phyloP scores from a whole-genome alignment of 2,329 filamentous ascomycete species.

The Calonectria fujianensis region DNA sequence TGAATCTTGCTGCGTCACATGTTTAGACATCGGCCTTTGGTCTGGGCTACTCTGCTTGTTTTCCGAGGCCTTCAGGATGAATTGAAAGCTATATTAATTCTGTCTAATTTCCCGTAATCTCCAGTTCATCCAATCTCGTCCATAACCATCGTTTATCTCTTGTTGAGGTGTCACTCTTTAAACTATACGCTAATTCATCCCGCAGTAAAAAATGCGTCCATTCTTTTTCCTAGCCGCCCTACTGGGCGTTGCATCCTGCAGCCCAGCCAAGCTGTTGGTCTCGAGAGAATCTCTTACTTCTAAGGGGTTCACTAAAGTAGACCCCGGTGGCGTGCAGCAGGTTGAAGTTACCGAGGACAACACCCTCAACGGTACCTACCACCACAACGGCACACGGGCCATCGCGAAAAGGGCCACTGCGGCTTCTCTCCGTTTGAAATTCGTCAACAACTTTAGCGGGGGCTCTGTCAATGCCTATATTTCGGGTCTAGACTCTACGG shows the following conservation, averaged over 20 bases:
- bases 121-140: slow-evolving; percentile 2
- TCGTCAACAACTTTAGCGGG: slow-evolving; percentile 66
- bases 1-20: slow-evolving; percentile 38
- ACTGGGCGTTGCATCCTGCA: slow-evolving; percentile 44
- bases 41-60: neutral
- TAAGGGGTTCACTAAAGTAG: slow-evolving; percentile 57
- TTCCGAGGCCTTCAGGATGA: slow-evolving; percentile 29
- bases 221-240: slow-evolving; percentile 49
- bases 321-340: slow-evolving; percentile 57
- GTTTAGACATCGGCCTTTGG: slow-evolving; percentile 11
- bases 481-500: slow-evolving; percentile 64
- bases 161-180: slow-evolving; percentile 30
- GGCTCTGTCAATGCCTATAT: slow-evolving; percentile 67
- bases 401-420: slow-evolving; percentile 19
- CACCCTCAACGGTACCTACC: slow-evolving; percentile 62
- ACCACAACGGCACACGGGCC: slow-evolving; percentile 42
- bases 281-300: slow-evolving; percentile 40
- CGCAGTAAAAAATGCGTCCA: slow-evolving; percentile 50
- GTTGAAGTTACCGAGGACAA: slow-evolving; percentile 62
- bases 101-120: neutral
- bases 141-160: slow-evolving; percentile 1
- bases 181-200: slow-evolving; percentile 30
- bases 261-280: slow-evolving; percentile 40
- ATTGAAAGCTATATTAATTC: slow-evolving; percentile 43
- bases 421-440: slow-evolving; percentile 53